Conservation (phyloP, 2,329 filamentous ascomycete species). For the Aspergillus ibericus region DNA sequence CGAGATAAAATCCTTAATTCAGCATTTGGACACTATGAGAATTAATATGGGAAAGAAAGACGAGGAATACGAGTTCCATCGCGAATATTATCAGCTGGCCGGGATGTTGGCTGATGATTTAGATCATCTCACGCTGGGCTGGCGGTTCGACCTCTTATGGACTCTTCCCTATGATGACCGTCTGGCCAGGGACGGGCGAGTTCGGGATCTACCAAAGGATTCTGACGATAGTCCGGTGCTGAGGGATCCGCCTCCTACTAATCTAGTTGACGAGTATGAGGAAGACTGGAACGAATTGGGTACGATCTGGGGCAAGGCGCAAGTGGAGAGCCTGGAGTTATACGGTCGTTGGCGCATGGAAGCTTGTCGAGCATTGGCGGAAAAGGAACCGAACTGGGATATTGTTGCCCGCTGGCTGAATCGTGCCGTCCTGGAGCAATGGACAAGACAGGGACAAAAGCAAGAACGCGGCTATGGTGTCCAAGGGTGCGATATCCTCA, state of each 20-base stretch:
- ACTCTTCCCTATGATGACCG: no score
- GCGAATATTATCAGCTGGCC: not conserved
- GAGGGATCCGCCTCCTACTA: no score
- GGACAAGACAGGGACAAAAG: not conserved
- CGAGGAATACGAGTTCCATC: not conserved
- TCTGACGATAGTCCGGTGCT: no score
- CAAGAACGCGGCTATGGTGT: not conserved
- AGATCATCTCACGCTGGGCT: not conserved
- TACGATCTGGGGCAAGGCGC: not conserved
- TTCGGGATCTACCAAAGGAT: no score
- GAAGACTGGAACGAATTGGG: not conserved
- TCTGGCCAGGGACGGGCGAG: no score
- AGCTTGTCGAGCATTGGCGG: not conserved
- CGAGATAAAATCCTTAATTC: not conserved
- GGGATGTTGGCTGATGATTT: not conserved
- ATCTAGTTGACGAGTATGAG: not conserved
- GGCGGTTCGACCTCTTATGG: no score
- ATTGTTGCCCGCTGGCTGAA: not conserved
- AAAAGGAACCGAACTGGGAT: not conserved
- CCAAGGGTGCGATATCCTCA: not conserved
- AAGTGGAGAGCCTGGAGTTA: no score
- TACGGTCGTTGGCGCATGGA: not conserved
- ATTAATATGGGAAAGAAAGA: not conserved
- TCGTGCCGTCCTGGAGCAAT: not conserved
- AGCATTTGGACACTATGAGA: not conserved